These are phyloP conservation scores for Naganishia vishniacii DNA, from an alignment of 768 basidiomycete genomes.

Conservation along the genomic window DNA sequence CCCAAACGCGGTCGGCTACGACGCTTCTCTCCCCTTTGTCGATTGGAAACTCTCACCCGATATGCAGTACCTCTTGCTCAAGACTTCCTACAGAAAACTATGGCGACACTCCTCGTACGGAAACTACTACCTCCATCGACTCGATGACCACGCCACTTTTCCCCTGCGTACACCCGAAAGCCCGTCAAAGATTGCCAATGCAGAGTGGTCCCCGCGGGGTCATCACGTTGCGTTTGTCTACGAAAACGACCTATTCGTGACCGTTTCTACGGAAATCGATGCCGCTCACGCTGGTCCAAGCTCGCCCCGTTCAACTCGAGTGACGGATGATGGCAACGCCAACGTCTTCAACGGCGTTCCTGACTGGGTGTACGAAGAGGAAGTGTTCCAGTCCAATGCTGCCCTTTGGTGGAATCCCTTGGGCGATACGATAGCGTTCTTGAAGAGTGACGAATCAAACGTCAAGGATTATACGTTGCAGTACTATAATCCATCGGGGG, in stretches of 20 bases:
- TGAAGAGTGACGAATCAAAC: constrained; percentile 76
- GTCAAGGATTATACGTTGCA: constrained; percentile 85
- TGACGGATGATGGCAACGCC: constrained; percentile 74
- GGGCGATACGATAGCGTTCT: constrained; percentile 66
- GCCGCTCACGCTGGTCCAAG: constrained; percentile 24
- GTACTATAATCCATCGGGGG: constrained; percentile 77
- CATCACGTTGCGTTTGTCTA: constrained; percentile 80
- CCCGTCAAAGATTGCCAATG: constrained; percentile 71
- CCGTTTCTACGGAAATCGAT: constrained; percentile 50
- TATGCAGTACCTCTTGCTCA: constrained; percentile 80
- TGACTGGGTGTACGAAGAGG: constrained; percentile 71
- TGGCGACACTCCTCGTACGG: constrained; percentile 88
- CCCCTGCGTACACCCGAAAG: constrained; percentile 64
- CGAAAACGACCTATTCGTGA: constrained; percentile 81
- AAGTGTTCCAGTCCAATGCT: constrained; percentile 61
- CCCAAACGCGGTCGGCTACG: constrained; percentile 26
- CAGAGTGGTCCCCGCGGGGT: constrained; percentile 76
- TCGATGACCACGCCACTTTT: constrained; percentile 63
- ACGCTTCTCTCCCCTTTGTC: constrained; percentile 50
- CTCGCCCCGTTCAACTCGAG: constrained; percentile 57
- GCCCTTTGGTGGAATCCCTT: constrained; percentile 91
- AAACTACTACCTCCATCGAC: constrained; percentile 86
- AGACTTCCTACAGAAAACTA: constrained; percentile 75
- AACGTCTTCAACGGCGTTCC: constrained; percentile 90
- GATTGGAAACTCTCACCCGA: constrained; percentile 83